Conservation (phyloP, 2,329 filamentous ascomycete genomes). For the Verticillium zaregamsianum region DNA sequence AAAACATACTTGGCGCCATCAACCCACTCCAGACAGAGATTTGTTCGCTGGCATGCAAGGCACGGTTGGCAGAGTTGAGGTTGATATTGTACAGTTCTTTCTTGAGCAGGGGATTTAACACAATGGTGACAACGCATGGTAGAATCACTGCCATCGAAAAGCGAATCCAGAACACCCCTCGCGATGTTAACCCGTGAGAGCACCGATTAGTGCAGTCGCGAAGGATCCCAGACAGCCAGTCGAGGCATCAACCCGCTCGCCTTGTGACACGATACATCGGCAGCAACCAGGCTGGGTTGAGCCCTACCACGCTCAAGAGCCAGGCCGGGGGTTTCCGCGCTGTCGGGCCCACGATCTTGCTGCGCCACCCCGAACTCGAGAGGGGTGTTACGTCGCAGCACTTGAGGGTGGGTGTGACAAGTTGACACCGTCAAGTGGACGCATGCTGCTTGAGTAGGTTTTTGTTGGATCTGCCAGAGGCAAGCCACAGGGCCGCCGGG, state of each 20-base stretch:
- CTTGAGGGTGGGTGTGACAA: background rate
- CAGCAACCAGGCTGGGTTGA: background rate
- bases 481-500: background rate
- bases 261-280: background rate
- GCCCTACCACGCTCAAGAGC: background rate
- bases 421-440: background rate
- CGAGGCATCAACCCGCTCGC: background rate
- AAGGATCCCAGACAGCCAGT: too few relatives aligned
- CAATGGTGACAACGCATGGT: too few relatives aligned
- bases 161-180: too few relatives aligned
- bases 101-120: too few relatives aligned
- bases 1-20: too few relatives aligned
- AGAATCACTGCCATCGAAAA: too few relatives aligned
- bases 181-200: too few relatives aligned
- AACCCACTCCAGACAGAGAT: too few relatives aligned
- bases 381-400: background rate
- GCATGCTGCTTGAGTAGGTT: background rate
- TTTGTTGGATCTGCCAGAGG: constrained; percentile 1
- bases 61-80: too few relatives aligned
- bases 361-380: background rate
- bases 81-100: too few relatives aligned
- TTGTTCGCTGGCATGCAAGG: too few relatives aligned
- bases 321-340: background rate
- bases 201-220: too few relatives aligned
- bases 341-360: background rate